Evolutionary conservation across 2,329 filamentous ascomycete species (phyloP).

Genomic region (Lizonia empirigonia): DNA sequence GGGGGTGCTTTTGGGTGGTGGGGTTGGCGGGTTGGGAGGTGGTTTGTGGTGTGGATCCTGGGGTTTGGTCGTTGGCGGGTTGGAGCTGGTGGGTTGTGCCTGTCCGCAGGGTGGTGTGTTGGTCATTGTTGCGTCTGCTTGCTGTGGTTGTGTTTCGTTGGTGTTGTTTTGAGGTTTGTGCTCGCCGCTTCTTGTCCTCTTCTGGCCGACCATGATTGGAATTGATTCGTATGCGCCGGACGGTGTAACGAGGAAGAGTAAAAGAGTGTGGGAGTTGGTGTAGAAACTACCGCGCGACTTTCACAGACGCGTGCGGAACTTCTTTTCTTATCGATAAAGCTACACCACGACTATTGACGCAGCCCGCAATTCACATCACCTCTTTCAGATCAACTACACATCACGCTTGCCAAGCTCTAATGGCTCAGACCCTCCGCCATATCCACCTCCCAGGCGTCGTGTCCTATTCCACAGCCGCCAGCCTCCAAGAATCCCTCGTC

Average conservation of each 20-base stretch:
- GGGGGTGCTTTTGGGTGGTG: background rate
- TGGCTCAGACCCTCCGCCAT: slow-evolving; percentile 56
- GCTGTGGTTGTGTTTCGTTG: background rate
- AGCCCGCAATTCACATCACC: background rate
- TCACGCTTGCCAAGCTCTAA: background rate
- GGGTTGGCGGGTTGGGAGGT: background rate
- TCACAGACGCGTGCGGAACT: slow-evolving; percentile 17
- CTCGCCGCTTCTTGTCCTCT: slow-evolving; percentile 32
- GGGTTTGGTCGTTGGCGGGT: too few species aligned
- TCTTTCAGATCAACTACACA: background rate
- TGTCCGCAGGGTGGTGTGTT: slow-evolving; percentile 7
- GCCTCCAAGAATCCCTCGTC: slow-evolving; percentile 63
- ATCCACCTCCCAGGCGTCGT: slow-evolving; percentile 62
- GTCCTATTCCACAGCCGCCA: slow-evolving; percentile 60
- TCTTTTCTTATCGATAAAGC: slow-evolving; percentile 27
- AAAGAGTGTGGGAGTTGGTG: background rate
- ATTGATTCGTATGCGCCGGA: background rate
- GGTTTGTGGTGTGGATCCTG: slow-evolving; percentile 20
- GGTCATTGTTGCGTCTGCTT: background rate
- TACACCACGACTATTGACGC: slow-evolving; percentile 6
- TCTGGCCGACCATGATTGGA: slow-evolving; percentile 30
- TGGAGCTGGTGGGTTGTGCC: too few species aligned
- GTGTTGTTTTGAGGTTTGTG: slow-evolving; percentile 19
- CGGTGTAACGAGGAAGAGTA: background rate
- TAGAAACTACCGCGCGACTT: background rate